Conservation (phyloP, 768 basidiomycete species). For the Auricularia heimuer region DNA sequence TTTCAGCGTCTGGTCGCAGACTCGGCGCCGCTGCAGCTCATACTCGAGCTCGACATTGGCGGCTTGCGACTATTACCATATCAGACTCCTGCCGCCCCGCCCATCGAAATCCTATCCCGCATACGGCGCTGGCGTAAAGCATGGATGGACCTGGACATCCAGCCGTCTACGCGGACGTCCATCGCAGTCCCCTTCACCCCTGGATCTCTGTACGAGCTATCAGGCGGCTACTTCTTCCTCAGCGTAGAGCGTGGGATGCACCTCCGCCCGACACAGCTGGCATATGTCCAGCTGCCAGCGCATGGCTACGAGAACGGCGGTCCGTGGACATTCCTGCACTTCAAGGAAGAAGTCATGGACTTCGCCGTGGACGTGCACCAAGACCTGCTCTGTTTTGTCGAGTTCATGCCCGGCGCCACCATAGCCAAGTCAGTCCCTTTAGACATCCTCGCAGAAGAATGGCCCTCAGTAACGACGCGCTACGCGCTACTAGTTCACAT, state of each 20-base stretch:
- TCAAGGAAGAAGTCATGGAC: not conserved
- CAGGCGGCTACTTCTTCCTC: constrained; percentile 1
- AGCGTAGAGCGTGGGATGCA: not conserved
- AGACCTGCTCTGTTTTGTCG: not conserved
- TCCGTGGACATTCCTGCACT: not conserved
- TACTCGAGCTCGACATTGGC: not conserved
- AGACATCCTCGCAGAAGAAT: not conserved
- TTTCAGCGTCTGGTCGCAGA: not conserved
- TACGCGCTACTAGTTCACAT: not conserved
- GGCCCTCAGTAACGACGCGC: not conserved
- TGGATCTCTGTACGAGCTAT: not conserved
- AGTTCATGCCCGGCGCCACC: not conserved
- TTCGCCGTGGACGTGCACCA: not conserved
- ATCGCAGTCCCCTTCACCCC: not conserved
- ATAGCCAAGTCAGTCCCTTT: not conserved
- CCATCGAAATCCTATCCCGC: not conserved
- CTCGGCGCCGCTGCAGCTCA: not conserved
- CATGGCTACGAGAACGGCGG: not conserved
- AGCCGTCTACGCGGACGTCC: not conserved
- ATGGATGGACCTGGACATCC: not conserved
- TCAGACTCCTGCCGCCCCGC: not conserved
- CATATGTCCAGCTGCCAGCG: not conserved
- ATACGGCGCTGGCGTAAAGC: not conserved
- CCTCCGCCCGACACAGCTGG: not conserved
- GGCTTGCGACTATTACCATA: not conserved